These are phyloP conservation scores for Yamadazyma blattariae DNA, from an alignment of 1,139 yeast genomes.

Conservation along the genomic window DNA sequence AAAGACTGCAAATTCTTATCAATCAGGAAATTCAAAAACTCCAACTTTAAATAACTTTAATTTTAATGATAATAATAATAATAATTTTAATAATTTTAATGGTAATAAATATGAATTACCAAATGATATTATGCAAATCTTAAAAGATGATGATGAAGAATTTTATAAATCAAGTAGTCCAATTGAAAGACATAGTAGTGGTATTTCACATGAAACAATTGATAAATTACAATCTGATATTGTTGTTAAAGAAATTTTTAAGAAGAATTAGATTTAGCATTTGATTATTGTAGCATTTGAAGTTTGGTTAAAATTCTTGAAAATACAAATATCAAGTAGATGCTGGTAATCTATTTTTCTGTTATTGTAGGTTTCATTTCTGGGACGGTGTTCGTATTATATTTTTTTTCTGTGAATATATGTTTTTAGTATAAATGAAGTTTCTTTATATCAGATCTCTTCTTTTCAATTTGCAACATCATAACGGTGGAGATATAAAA, in stretches of 20 bases:
- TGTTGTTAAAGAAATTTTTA: constrained; percentile 4
- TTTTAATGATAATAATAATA: too few species aligned
- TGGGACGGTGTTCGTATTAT: too few species aligned
- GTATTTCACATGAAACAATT: constrained; percentile 6
- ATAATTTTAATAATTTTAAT: not conserved
- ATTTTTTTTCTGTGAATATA: too few species aligned
- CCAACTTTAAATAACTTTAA: too few species aligned
- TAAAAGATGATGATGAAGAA: constrained; percentile 6
- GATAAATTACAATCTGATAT: constrained; percentile 5
- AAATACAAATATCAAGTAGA: too few species aligned
- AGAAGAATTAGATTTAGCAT: not conserved
- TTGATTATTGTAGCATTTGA: constrained; percentile 1
- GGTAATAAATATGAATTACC: constrained; percentile 7
- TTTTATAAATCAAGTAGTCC: not conserved
- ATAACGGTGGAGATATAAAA: too few species aligned
- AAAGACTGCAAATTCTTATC: constrained; percentile 5
- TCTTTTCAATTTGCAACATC: too few species aligned
- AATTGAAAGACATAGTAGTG: constrained; percentile 5
- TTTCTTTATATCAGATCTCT: too few species aligned
- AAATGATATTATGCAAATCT: constrained; percentile 12
- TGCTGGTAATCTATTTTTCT: too few species aligned
- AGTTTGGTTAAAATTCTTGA: too few species aligned
- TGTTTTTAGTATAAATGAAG: too few species aligned
- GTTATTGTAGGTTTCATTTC: too few species aligned
- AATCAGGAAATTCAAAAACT: constrained; percentile 3